A percentile compares a stretch with the other conserved stretches of the same genome.
Conservation (phyloP, 1,284 basidiomycete genomes). For the Kalmanozyma brasiliensis region DNA sequence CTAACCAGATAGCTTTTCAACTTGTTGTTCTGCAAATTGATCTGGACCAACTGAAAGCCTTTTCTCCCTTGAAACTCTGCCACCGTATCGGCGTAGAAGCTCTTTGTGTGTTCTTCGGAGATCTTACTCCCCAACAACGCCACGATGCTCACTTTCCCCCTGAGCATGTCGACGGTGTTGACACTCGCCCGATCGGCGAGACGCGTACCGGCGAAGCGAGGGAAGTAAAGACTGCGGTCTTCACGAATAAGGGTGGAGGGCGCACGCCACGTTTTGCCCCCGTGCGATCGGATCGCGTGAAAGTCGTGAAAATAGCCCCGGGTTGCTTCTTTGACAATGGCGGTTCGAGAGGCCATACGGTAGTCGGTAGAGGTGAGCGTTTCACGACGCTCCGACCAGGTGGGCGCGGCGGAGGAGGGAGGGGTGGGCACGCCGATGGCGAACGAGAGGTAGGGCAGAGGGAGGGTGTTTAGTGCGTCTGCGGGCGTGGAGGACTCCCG, state of each 20-base stretch:
- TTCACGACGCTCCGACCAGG: constrained; percentile 77
- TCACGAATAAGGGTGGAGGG: constrained; percentile 80
- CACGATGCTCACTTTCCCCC: constrained; percentile 81
- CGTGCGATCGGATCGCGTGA: constrained; percentile 81
- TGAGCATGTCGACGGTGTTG: constrained; percentile 82
- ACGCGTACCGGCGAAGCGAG: constrained; percentile 82
- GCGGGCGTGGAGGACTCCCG: constrained; percentile 29
- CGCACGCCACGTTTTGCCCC: constrained; percentile 95
- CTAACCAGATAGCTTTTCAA: constrained; percentile 89
- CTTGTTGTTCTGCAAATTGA: constrained; percentile 88
- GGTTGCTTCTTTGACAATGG: constrained; percentile 79
- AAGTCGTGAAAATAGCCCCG: constrained; percentile 92
- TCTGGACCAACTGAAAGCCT: constrained; percentile 88
- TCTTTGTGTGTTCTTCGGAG: constrained; percentile 81
- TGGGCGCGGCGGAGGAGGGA: constrained; percentile 74
- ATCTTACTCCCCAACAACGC: constrained; percentile 83
- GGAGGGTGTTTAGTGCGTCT: constrained; percentile 43
- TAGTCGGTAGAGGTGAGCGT: constrained; percentile 75
- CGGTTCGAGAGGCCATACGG: constrained; percentile 47
- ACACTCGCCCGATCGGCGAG: constrained; percentile 73
- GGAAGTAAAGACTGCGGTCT: constrained; percentile 80
- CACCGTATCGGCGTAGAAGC: constrained; percentile 78
- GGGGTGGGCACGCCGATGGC: constrained; percentile 77
- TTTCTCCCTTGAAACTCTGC: constrained; percentile 73
- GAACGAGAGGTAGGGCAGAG: constrained; percentile 74